Conservation (phyloP, 2,329 filamentous ascomycete genomes). For the Trichoderma asperellum region DNA sequence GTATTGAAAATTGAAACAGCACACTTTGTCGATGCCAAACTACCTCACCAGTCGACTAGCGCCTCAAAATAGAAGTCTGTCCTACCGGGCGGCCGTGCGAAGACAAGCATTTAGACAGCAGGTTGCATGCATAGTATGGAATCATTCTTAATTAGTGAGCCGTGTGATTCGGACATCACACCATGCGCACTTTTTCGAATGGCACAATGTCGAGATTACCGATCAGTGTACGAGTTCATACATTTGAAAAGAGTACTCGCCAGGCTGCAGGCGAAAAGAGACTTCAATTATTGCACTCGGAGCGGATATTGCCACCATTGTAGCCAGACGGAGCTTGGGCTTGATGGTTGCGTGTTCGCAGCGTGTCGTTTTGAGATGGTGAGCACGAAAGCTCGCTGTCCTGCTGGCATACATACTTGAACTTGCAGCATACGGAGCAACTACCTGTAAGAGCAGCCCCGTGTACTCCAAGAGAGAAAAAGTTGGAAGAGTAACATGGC, state of each 20-base stretch:
- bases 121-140: not conserved
- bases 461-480: not conserved
- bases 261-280: not conserved
- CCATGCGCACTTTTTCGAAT: not conserved
- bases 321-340: not conserved
- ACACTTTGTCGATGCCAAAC: not conserved
- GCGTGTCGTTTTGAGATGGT: not conserved
- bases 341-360: not conserved
- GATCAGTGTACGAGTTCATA: not conserved
- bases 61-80: not conserved
- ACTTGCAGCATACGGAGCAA: not conserved
- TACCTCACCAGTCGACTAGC: not conserved
- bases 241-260: not conserved
- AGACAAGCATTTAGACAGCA: not conserved
- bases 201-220: not conserved
- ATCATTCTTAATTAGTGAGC: not conserved
- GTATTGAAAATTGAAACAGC: conserved; percentile 21
- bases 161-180: not conserved
- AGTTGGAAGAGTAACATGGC: not conserved
- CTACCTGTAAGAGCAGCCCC: not conserved
- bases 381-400: not conserved
- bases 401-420: not conserved
- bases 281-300: not conserved
- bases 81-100: not conserved
- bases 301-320: not conserved